Evolutionary conservation across 768 basidiomycete genomes (phyloP).

Genomic region (Kwoniella dendrophila): DNA sequence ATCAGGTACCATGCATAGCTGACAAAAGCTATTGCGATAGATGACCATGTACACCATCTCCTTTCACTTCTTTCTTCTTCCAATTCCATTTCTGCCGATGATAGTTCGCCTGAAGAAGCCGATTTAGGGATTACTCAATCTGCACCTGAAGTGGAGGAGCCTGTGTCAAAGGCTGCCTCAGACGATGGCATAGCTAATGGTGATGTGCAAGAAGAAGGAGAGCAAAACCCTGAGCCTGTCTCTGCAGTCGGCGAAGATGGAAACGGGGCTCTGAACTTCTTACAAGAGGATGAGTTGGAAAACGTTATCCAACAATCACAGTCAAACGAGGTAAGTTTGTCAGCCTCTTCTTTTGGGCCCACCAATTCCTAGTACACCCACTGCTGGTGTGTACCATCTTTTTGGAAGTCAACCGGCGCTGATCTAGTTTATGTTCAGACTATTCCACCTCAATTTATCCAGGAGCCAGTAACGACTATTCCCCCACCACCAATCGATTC

Average conservation of each 20-base stretch:
- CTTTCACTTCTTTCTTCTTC: slow-evolving; percentile 29
- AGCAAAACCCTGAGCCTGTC: not conserved
- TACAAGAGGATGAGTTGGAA: slow-evolving; percentile 47
- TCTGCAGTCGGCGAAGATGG: not conserved
- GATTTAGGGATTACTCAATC: slow-evolving; percentile 4
- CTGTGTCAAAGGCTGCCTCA: slow-evolving; percentile 10
- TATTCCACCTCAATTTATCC: slow-evolving; percentile 19
- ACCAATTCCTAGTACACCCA: too few relatives aligned
- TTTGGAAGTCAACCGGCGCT: too few relatives aligned
- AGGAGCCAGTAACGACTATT: slow-evolving; percentile 13
- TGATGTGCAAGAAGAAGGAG: not conserved
- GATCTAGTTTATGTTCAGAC: slow-evolving; percentile 5
- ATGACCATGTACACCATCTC: slow-evolving; percentile 41
- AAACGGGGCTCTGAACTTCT: slow-evolving; percentile 38
- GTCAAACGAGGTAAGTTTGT: too few relatives aligned
- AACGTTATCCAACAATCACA: not conserved
- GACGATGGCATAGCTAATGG: slow-evolving; percentile 11
- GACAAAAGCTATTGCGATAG: slow-evolving; percentile 13
- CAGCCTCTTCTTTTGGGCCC: too few relatives aligned
- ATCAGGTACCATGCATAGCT: too few relatives aligned
- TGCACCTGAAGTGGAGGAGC: slow-evolving; percentile 16
- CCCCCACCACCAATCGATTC: slow-evolving; percentile 1
- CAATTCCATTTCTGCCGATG: slow-evolving; percentile 15
- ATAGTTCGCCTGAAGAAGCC: slow-evolving; percentile 7
- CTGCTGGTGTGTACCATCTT: too few relatives aligned